phyloP scores from a whole-genome alignment of 495 filamentous ascomycete species.

The Talaromyces borbonicus region DNA sequence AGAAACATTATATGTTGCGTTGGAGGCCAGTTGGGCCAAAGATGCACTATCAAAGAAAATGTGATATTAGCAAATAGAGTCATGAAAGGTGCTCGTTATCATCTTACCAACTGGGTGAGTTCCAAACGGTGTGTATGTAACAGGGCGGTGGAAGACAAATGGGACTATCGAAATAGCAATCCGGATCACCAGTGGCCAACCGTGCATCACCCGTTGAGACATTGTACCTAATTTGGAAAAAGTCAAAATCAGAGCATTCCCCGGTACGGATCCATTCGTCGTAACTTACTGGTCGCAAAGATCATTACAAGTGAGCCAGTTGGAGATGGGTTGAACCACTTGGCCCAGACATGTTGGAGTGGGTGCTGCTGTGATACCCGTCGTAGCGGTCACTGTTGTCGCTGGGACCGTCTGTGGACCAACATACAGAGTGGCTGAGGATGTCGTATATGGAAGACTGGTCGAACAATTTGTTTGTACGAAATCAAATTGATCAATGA shows the following conservation, averaged over 20 bases:
- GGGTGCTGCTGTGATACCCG: not conserved
- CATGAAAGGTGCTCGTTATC: not conserved
- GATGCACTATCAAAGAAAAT: not conserved
- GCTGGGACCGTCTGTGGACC: not conserved
- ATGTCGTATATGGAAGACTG: not conserved
- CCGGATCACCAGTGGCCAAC: not conserved
- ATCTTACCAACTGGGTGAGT: not conserved
- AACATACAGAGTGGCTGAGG: not conserved
- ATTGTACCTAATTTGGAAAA: not conserved
- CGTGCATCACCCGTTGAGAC: not conserved
- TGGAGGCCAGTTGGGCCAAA: not conserved
- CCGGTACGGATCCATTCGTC: not conserved
- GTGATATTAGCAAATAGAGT: not conserved
- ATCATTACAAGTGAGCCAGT: not conserved
- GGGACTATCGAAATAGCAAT: not conserved
- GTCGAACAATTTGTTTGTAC: not conserved
- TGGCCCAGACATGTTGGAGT: not conserved
- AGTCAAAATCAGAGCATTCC: not conserved
- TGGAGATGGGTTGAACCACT: not conserved
- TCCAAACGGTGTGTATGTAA: not conserved
- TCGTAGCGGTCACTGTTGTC: not conserved
- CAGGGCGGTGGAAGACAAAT: not conserved
- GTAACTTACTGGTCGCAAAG: not conserved
- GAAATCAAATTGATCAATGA: not conserved
- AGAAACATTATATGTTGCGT: not conserved